These are phyloP conservation scores for Vigna angularis DNA, from an alignment of 306 rosid genomes.

Conservation along the genomic window DNA sequence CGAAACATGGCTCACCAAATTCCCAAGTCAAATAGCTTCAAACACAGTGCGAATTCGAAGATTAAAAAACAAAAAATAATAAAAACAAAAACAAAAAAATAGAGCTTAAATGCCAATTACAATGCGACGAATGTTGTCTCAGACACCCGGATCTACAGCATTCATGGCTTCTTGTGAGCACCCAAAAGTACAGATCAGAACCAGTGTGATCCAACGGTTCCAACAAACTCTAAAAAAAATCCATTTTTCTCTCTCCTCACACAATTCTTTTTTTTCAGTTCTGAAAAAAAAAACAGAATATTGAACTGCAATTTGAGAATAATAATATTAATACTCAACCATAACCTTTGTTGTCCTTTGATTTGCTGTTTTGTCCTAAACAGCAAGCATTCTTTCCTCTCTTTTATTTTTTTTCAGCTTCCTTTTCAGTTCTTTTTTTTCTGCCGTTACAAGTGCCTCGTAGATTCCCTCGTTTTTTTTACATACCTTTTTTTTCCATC, in stretches of 20 bases:
- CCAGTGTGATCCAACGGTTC: constrained; percentile 56
- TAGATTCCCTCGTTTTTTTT: constrained; percentile 9
- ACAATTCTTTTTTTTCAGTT: background rate
- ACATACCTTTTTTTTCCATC: background rate
- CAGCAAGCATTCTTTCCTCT: constrained; percentile 53
- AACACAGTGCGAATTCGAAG: constrained; percentile 39
- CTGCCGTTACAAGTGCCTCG: constrained; percentile 15
- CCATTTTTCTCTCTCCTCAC: constrained; percentile 50
- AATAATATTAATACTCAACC: constrained; percentile 33
- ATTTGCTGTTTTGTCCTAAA: constrained; percentile 63
- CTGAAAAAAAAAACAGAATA: constrained; percentile 11
- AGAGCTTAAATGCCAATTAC: constrained; percentile 44
- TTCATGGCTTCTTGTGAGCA: constrained; percentile 46
- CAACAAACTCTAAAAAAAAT: constrained; percentile 37
- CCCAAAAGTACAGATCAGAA: constrained; percentile 59
- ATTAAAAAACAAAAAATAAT: constrained; percentile 14
- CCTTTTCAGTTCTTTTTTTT: constrained; percentile 24
- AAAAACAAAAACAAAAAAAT: constrained; percentile 34
- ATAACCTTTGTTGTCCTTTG: constrained; percentile 37
- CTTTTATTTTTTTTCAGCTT: background rate
- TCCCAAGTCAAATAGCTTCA: constrained; percentile 47
- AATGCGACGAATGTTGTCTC: constrained; percentile 52
- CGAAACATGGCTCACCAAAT: constrained; percentile 49
- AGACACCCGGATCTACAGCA: constrained; percentile 69
- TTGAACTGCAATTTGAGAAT: constrained; percentile 42